Percentiles rank a stretch among this genome's conserved stretches.
These are phyloP conservation scores for Pouteria campechiana DNA, from an alignment of 179 eudicot species.

Conservation along the genomic window DNA sequence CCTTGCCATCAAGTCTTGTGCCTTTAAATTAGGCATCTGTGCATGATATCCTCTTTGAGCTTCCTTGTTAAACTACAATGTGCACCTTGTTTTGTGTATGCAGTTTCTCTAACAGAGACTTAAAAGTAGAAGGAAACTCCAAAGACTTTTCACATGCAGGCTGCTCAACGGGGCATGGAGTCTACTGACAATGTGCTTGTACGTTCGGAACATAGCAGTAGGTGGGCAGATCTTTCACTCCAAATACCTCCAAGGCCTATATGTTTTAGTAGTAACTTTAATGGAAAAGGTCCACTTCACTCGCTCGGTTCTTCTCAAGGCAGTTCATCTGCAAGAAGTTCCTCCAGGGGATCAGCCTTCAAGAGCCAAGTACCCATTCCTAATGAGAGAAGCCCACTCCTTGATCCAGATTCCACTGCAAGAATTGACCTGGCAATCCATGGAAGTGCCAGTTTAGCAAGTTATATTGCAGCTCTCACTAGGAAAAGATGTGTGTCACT, in stretches of 20 bases:
- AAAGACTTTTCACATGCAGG: constrained; percentile 18
- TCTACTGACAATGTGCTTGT: constrained; percentile 16
- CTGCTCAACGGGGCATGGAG: constrained; percentile 8
- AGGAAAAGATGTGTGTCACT: constrained; percentile 71
- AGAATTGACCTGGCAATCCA: too few relatives aligned
- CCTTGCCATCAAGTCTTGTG: too few relatives aligned
- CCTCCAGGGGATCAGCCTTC: constrained; percentile 65
- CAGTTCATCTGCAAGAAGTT: constrained; percentile 39
- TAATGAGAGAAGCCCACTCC: constrained; percentile 63
- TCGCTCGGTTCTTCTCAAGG: constrained; percentile 25
- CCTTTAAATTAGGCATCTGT: too few relatives aligned
- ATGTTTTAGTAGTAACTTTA: constrained; percentile 31
- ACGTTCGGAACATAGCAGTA: constrained; percentile 26
- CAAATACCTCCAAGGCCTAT: constrained; percentile 58
- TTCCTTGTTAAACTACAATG: background rate
- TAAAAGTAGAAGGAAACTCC: too few relatives aligned
- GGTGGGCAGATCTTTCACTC: constrained; percentile 48
- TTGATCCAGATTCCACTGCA: constrained; percentile 27
- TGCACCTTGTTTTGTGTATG: background rate
- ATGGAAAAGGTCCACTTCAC: constrained; percentile 33
- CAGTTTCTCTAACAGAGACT: too few relatives aligned
- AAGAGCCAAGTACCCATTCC: constrained; percentile 36
- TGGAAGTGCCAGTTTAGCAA: constrained; percentile 39
- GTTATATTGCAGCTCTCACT: constrained; percentile 17
- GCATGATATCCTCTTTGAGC: too few relatives aligned